Conservation (phyloP, 148 eudicot species). For the Camellia lanceoleosa region DNA sequence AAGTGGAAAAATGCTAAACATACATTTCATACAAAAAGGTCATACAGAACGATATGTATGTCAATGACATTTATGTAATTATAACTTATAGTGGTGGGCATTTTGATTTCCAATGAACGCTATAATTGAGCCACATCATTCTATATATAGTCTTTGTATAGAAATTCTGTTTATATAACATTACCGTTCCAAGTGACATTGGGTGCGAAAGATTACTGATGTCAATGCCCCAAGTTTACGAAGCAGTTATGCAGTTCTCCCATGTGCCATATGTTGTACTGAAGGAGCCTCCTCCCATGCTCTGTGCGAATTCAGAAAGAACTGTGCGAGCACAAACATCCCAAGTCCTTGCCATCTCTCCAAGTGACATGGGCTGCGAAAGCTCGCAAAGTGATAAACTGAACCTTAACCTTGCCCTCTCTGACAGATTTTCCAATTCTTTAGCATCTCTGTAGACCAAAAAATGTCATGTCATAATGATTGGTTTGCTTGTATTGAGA, state of each 20-base stretch:
- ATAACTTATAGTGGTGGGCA: too few species aligned
- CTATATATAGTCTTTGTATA: too few species aligned
- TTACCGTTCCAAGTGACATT: too few species aligned
- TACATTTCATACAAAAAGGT: too few species aligned
- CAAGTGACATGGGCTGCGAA: slow-evolving; percentile 34
- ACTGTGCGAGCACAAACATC: slow-evolving; percentile 39
- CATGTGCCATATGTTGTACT: slow-evolving; percentile 40
- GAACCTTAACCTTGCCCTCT: slow-evolving; percentile 30
- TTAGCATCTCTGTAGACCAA: slow-evolving; percentile 17
- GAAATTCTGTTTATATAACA: too few species aligned
- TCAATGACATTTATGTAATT: too few species aligned
- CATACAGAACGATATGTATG: too few species aligned
- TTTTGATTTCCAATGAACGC: too few species aligned
- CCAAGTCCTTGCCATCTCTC: slow-evolving; percentile 50
- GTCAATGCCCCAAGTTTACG: background rate
- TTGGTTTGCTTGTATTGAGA: background rate
- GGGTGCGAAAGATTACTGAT: background rate
- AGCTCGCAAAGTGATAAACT: slow-evolving; percentile 23
- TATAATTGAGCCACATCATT: too few species aligned
- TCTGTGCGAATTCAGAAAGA: slow-evolving; percentile 27
- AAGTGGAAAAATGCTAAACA: too few species aligned
- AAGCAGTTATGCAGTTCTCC: slow-evolving; percentile 27
- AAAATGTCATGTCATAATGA: background rate
- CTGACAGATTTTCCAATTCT: slow-evolving; percentile 21
- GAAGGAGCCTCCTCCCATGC: slow-evolving; percentile 32